Percentiles rank a stretch among this genome's conserved stretches.
Evolutionary conservation across 2,329 filamentous ascomycete species (phyloP).

Genomic region (Botryosphaeria dothidea): DNA sequence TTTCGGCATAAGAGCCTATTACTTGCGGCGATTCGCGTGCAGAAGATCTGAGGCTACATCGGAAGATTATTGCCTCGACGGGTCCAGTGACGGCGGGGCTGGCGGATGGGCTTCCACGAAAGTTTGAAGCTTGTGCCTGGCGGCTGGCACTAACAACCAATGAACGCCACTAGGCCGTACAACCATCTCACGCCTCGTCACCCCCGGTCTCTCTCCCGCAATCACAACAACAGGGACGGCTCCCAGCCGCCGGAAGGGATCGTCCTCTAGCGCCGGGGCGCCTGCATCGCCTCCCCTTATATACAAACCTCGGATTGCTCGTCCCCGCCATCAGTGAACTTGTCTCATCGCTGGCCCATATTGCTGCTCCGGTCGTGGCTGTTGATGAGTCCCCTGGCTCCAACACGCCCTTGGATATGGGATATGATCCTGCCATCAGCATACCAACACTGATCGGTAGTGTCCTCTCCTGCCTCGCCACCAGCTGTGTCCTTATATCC

Average conservation of each 20-base stretch:
- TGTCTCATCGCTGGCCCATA: neutral
- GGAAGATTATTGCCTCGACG: neutral
- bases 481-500: conserved; percentile 24
- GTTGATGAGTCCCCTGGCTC: conserved; percentile 7
- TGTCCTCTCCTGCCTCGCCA: conserved; percentile 26
- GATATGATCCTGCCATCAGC: conserved; percentile 17
- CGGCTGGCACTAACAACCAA: conserved; percentile 2
- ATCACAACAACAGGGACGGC: neutral
- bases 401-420: neutral
- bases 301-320: neutral
- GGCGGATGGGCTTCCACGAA: neutral
- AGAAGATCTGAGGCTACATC: neutral
- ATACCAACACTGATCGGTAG: conserved; percentile 28
- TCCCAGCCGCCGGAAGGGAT: neutral
- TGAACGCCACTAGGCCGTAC: neutral
- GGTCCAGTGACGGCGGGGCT: neutral
- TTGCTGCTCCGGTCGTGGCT: neutral
- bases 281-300: neutral
- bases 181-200: neutral
- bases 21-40: neutral
- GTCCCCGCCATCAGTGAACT: neutral
- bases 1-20: neutral
- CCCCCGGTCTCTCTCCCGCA: neutral
- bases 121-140: conserved; percentile 6
- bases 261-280: neutral